Base-by-base conservation (phyloP, 768 basidiomycete species). In the Cantharellus anzutake region DNA sequence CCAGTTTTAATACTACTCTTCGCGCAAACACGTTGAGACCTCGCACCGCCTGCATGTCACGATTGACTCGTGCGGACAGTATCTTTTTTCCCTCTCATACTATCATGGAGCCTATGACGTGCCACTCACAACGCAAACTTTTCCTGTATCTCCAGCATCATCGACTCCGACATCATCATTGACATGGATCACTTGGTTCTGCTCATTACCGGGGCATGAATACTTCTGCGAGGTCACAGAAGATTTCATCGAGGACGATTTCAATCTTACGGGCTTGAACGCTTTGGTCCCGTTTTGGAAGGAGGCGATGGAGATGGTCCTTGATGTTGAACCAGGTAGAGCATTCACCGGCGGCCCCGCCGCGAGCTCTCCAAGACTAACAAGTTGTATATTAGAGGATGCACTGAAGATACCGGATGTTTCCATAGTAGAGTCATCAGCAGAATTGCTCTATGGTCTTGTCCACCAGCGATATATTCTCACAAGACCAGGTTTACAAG, bases 271-370 rank as follows among this genome's bases (percentile, higher is more conserved):
- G 3, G 96, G 96, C 3, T 72, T 99, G 69, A 94, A 92, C 68
- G 79, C 79, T 40, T 83, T 93, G 83, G 96, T 98, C 16, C 96
- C 96, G 4, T 99, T 99, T 70, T 99, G 94, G 91, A 98, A 97
- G 70, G 96, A 99, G 70, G 96, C 96, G 51, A 87, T 99, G 84
- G 96, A 99, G 74, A 99, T 99, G 96, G 91, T 99, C 14, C 72
- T 99, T 64, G 96, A 99, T 73, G 94, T 98, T 58, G 96, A 99
- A 72, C 91, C 96, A 75, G 92, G 94, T 93, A 38, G 50, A 29
- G 41, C n/a, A 41, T 62, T 64, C 62, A 29, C 20, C 20, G 20
- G 35, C 59, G 41, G 41, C n/a, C 34, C 16, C 40, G 44, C 16
- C 34, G 37, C 59, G 20, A 29, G 20, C 20, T 29, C 20, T 29